phyloP scores from a whole-genome alignment of 352 stramenopile genomes.

The Plasmopara viticola region DNA sequence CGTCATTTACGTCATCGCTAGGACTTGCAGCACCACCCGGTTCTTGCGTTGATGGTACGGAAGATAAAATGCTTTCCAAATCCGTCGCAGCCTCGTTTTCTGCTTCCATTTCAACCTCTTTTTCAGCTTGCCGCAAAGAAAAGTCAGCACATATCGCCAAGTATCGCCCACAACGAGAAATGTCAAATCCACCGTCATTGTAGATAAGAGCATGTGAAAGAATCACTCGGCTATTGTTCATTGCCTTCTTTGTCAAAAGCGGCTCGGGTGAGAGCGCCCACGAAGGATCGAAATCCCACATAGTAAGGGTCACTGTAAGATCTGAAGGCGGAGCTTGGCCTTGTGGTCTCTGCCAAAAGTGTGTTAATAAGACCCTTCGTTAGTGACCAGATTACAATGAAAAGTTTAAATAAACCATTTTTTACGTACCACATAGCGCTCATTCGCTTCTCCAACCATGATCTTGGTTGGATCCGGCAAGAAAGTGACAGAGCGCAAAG shows the following conservation, averaged over 20 bases:
- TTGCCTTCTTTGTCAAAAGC: constrained; percentile 69
- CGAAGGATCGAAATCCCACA: constrained; percentile 92
- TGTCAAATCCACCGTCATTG: constrained; percentile 97
- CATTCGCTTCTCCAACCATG: constrained; percentile 93
- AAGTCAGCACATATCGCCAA: constrained; percentile 95
- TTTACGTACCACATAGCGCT: constrained; percentile 69
- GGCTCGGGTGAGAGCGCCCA: constrained; percentile 71
- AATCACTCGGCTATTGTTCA: constrained; percentile 78
- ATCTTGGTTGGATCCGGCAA: constrained; percentile 86
- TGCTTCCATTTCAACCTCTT: constrained; percentile 75
- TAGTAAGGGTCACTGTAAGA: constrained; percentile 90
- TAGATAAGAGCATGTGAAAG: constrained; percentile 93
- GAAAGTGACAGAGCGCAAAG: constrained; percentile 92
- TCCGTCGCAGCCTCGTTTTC: constrained; percentile 68
- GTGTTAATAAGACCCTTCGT: no score
- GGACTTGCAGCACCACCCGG: constrained; percentile 41
- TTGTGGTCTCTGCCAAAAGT: constrained; percentile 46
- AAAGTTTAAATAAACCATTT: background rate
- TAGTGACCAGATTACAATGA: no score
- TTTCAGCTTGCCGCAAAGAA: constrained; percentile 84
- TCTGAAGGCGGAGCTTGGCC: constrained; percentile 72
- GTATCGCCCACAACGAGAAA: constrained; percentile 91
- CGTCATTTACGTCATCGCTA: constrained; percentile 62
- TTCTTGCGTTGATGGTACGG: constrained; percentile 53
- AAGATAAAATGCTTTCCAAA: constrained; percentile 64